Conservation (phyloP, 495 filamentous ascomycete genomes). For the Daldinia caldariorum region DNA sequence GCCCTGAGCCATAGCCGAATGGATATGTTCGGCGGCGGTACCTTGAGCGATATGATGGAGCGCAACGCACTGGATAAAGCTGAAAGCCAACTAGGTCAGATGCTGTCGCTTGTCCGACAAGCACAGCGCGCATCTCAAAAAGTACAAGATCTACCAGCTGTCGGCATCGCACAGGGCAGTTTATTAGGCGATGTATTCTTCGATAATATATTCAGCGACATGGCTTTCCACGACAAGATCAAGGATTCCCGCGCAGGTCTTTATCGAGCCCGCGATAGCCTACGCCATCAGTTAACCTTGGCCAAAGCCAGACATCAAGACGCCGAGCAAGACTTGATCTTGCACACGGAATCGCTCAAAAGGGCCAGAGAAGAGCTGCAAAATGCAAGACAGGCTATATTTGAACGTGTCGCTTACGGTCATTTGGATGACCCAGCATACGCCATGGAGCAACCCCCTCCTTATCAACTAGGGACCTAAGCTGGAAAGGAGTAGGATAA, state of each 20-base stretch:
- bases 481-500: too few species aligned
- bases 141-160: slow-evolving; percentile 45
- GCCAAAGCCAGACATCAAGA: slow-evolving; percentile 39
- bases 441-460: slow-evolving; percentile 31
- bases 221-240: slow-evolving; percentile 58
- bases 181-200: slow-evolving; percentile 58
- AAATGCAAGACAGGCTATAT: slow-evolving; percentile 48
- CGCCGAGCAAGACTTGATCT: slow-evolving; percentile 35
- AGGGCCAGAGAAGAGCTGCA: slow-evolving; percentile 52
- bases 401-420: slow-evolving; percentile 40
- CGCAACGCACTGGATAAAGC: slow-evolving; percentile 53
- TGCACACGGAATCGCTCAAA: slow-evolving; percentile 42
- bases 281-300: slow-evolving; percentile 34
- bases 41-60: slow-evolving; percentile 52
- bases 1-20: slow-evolving; percentile 42
- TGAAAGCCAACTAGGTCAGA: slow-evolving; percentile 40
- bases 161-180: slow-evolving; percentile 50
- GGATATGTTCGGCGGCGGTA: slow-evolving; percentile 50
- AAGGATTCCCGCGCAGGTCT: slow-evolving; percentile 49
- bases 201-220: slow-evolving; percentile 60
- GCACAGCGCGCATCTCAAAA: slow-evolving; percentile 49
- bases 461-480: slow-evolving; percentile 22
- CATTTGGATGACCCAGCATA: background rate
- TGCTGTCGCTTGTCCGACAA: slow-evolving; percentile 44
- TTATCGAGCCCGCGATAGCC: slow-evolving; percentile 38